Percentiles rank a stretch among this genome's conserved stretches.
Conservation (phyloP, 345 rosid species). For the Gossypium anomalum region DNA sequence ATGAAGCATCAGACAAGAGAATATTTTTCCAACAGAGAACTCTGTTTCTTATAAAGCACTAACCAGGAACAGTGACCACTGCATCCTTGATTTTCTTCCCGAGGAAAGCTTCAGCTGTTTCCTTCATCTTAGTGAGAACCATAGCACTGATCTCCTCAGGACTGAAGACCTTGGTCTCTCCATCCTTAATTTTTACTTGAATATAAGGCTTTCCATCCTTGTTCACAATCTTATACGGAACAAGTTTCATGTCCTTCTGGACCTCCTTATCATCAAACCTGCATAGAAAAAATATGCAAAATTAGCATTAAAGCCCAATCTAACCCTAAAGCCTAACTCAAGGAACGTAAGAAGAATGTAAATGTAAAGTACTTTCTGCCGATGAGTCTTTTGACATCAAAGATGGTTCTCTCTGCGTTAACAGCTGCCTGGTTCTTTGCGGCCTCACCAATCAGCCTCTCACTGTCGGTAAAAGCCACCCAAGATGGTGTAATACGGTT, state of each 20-base stretch:
- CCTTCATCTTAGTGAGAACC: slow-evolving; percentile 91
- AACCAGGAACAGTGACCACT: slow-evolving; percentile 97
- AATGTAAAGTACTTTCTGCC: slow-evolving; percentile 70
- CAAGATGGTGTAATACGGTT: slow-evolving; percentile 32
- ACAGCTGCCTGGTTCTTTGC: slow-evolving; percentile 97
- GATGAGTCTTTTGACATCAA: slow-evolving; percentile 90
- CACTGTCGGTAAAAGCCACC: slow-evolving; percentile 92
- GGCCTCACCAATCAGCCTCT: slow-evolving; percentile 96
- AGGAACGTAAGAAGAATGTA: neutral
- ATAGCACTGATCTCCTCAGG: slow-evolving; percentile 98
- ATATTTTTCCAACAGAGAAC: neutral
- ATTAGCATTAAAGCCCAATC: neutral
- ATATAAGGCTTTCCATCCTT: slow-evolving; percentile 95
- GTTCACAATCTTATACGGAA: slow-evolving; percentile 85
- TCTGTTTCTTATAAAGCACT: slow-evolving; percentile 16
- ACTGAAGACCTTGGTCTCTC: slow-evolving; percentile 91
- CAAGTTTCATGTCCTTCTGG: slow-evolving; percentile 86
- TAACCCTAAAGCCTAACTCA: neutral
- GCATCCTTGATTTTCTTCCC: slow-evolving; percentile 98
- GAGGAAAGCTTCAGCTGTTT: slow-evolving; percentile 95
- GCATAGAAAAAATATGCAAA: slow-evolving; percentile 1
- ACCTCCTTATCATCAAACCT: slow-evolving; percentile 95
- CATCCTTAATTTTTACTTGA: slow-evolving; percentile 82
- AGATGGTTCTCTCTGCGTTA: slow-evolving; percentile 79
- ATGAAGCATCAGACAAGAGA: neutral